Base-by-base conservation (phyloP, 2,329 filamentous ascomycete species). In the Venturia pyrina region DNA sequence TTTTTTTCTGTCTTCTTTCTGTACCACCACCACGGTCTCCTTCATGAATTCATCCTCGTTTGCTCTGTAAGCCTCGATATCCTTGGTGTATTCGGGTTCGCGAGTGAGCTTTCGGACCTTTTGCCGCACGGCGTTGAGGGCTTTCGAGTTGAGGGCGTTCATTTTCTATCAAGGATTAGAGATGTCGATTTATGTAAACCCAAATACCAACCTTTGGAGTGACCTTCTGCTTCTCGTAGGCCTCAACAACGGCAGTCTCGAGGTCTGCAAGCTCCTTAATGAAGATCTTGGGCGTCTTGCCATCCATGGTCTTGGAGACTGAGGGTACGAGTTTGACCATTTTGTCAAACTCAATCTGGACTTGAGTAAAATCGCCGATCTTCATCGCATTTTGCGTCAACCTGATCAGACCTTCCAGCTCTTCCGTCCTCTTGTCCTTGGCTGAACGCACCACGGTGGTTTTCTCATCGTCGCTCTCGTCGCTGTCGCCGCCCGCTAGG, bases 21-120 rank as follows among this genome's bases (percentile, higher is more conserved):
- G 80, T 71, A 88, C 88, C 72, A 89, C 88, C 69, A 93, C 89
- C 64, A 91, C 88, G 28, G 92, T 87, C 57, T 90, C 90, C 76
- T 89, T 87, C 90, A 97, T 92, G 79, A 89, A 98, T 21, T 81
- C 87, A 69, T 93, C 91, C 78, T 93, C 91, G 77, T 96, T 87
- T 69, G 86, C 88, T 71, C 90, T 85, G 82, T 93, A 99, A 69
- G 88, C 85, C 71, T 96, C 91, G 72, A 99, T 89, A 74, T 96
- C 90, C 68, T 85, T 82, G 74, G 91, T 86, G 80, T 93, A 93
- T 43, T 63, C 24, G 32, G 66, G 62, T 70, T 98, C 93, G 81
- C 96, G 96, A 84, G 93, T 96, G 81, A 93, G 93, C 86, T 97
- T 98, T 86, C 93, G 93, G 82, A 99, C 91, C 81, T 93, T 93